A percentile compares a stretch with the other conserved stretches of the same genome.
These are phyloP conservation scores for Rhynchospora breviuscula DNA, from an alignment of 176 grass and related monocot genomes.

Conservation along the genomic window DNA sequence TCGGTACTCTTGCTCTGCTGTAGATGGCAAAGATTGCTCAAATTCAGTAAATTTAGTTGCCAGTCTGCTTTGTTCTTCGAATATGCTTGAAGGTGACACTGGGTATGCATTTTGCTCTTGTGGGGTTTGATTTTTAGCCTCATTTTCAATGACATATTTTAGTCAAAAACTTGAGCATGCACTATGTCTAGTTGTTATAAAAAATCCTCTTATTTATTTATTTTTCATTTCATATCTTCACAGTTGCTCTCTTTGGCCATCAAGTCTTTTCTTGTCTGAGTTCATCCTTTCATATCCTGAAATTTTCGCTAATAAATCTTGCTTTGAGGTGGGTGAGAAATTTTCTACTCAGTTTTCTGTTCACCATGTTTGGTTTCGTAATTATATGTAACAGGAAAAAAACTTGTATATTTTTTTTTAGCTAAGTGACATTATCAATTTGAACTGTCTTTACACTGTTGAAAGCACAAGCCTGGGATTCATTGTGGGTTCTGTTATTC, in stretches of 20 bases:
- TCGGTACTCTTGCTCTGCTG: conserved; percentile 19
- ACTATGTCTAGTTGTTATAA: background rate
- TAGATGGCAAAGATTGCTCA: conserved; percentile 13
- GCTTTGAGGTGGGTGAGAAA: conserved; percentile 58
- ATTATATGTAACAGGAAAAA: background rate
- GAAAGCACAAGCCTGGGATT: background rate
- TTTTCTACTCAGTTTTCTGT: background rate
- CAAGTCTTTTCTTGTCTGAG: conserved; percentile 80
- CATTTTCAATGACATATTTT: conserved; percentile 4
- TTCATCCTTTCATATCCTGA: conserved; percentile 69
- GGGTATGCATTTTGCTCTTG: conserved; percentile 47
- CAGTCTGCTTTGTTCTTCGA: conserved; percentile 66
- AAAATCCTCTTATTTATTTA: background rate
- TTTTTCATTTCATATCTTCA: conserved; percentile 18
- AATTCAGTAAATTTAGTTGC: conserved; percentile 39
- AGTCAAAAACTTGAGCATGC: background rate
- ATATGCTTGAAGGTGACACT: conserved; percentile 97
- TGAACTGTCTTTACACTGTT: background rate
- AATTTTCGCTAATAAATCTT: conserved; percentile 54
- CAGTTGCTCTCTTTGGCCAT: conserved; percentile 91
- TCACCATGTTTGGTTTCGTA: background rate
- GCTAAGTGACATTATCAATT: background rate
- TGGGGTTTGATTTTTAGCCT: background rate
- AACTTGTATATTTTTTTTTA: conserved; percentile 6
- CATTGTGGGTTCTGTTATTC: background rate